Base-by-base conservation (phyloP, 73 alveolate species). In the Paramecium pentaurelia region DNA sequence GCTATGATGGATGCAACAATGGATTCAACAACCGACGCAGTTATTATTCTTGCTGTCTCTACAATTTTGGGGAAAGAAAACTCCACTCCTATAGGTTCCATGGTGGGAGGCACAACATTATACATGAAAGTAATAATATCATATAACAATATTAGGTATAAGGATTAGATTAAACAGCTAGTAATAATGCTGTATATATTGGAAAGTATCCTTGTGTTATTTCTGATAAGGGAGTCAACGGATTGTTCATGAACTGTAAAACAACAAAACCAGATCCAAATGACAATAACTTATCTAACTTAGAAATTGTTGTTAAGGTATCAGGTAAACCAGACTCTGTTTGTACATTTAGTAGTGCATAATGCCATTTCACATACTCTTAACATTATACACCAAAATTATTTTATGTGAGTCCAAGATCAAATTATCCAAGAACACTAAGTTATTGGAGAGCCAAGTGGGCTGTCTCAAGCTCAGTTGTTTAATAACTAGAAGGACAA, bases 141-240 rank as follows among this genome's bases (percentile, higher is more conserved):
- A 49, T 14, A 8, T 47, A 28, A 32, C 6, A 45, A 47, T 14
- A 40, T 40, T 40, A 40, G 49, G 49, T 40, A 8, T 10, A 40
- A 40, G 86, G 86, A n/a, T 30, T 77, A 14, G 90, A 75, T 42
- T 51, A 60, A 27, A 88, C 86, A n/a, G 94, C 94, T n/a, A 38
- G 77, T 14, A 88, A 88, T 42, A 88, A 88, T 40, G 86, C 89
- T 6, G 86, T 88, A 28, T 88, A 44, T 58, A 54, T 88, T 68
- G 94, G 94, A 3, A 75, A 75, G n/a, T 88, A 88, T 25, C 94
- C 89, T 20, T 88, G 94, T 30, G 36, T 40, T 20, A 58, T 88
- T 1, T 80, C 94, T 14, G 94, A 80, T 88, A 88, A 70, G 80
- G 94, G 94, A 25, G 94, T 71, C 27, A 88, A 88, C 22, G 94